Base-by-base conservation (phyloP, 371 early-diverging fungal species). In the Mortierella sp. region DNA sequence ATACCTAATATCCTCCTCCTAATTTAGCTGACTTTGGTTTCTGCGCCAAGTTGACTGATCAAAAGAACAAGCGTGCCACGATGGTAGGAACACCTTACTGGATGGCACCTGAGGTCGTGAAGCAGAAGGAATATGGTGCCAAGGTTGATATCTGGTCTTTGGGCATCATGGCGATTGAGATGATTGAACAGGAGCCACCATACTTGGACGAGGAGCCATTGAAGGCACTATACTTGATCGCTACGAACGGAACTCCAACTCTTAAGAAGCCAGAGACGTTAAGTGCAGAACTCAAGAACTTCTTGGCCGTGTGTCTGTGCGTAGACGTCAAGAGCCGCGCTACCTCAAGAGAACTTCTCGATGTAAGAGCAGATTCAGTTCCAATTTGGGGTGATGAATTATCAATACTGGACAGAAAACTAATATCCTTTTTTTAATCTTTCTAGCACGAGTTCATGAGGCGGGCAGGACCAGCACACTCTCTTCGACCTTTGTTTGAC, bases 171-270 rank as follows among this genome's bases (percentile, higher is more conserved):
- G 94, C 96, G 1, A 98, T 98, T 72, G 98, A 99, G 82, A 95
- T 99, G 95, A 89, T 97, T 68, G 97, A 98, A 79, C 94, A 95
- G 54, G 96, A 96, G 82, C 98, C 98, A 27, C 99, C 99, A 39
- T 99, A 98, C 78, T 81, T 97, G 73, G 94, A 96, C 58, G 98
- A 96, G 80, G 94, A 96, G 67, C 94, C 96, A 19, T 82, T 97
- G 54, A 94, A 94, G 84, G 98, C 98, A 1, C 84, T 98, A 38
- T 97, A 97, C 76, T 80, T 97, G 61, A 97, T 97, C 80, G 96
- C 97, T 12, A 98, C 98, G 31, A 96, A 97, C 72, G 99, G 99
- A 41, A 98, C 96, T 1, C 98, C 98, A 2, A 91, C 93, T 7
- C 82, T 98, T 28, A 94, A 95, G 82, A 74, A 87, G 48, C 97